Evolutionary conservation across 345 rosid species (phyloP).

Genomic region (Bruguiera parviflora): DNA sequence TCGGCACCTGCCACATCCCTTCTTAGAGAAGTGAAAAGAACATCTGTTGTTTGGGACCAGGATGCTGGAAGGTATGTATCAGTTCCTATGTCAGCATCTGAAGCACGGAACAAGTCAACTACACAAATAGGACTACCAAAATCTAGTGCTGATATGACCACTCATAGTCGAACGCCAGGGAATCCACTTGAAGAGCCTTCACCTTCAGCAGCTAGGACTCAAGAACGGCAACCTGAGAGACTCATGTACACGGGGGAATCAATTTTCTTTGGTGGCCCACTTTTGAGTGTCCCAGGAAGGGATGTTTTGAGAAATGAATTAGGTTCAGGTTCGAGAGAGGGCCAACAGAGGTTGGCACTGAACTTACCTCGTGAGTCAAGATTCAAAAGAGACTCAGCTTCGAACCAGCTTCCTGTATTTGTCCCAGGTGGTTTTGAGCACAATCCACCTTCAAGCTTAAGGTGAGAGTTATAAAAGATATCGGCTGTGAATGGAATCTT

Average conservation of each 20-base stretch:
- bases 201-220: constrained; percentile 38
- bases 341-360: constrained; percentile 52
- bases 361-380: constrained; percentile 76
- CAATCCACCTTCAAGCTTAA: constrained; percentile 40
- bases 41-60: constrained; percentile 91
- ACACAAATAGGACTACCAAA: constrained; percentile 38
- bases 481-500: constrained; percentile 4
- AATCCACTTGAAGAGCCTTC: constrained; percentile 50
- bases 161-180: constrained; percentile 39
- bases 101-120: constrained; percentile 51
- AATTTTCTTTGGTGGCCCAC: constrained; percentile 95
- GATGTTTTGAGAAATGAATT: constrained; percentile 56
- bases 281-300: constrained; percentile 55
- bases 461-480: constrained; percentile 22
- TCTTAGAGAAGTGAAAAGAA: constrained; percentile 80
- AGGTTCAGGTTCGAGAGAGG: constrained; percentile 45
- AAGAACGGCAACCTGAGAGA: constrained; percentile 59
- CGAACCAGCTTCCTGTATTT: constrained; percentile 94
- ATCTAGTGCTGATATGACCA: constrained; percentile 38
- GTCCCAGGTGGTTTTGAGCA: constrained; percentile 52
- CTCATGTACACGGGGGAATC: constrained; percentile 86
- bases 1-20: constrained; percentile 75
- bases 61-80: constrained; percentile 93
- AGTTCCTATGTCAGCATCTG: constrained; percentile 68
- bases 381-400: constrained; percentile 73